Percentiles rank a stretch among this genome's conserved stretches.
Evolutionary conservation across 169 alveolate species (phyloP).

Genomic region (Cryptosporidium meleagridis): DNA sequence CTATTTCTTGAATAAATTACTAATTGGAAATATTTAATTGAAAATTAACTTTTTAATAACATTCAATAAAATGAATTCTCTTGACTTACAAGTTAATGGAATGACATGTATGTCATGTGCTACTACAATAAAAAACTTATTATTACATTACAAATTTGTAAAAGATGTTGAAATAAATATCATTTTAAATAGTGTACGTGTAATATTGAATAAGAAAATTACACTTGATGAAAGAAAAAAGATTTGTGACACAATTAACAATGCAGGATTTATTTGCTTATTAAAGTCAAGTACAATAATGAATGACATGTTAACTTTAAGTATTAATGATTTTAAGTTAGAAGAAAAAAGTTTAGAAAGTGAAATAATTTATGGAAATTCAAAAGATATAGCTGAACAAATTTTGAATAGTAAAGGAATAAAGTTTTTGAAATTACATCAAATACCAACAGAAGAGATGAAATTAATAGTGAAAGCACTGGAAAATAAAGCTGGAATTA

Average conservation of each 20-base stretch:
- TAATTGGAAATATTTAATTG: neutral
- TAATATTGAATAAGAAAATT: constrained; percentile 6
- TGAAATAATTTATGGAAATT: constrained; percentile 36
- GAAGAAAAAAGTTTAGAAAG: constrained; percentile 29
- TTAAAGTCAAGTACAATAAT: constrained; percentile 29
- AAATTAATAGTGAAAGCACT: constrained; percentile 4
- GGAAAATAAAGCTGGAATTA: constrained; percentile 30
- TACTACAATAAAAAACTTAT: constrained; percentile 23
- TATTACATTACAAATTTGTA: constrained; percentile 21
- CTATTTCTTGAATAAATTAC: neutral
- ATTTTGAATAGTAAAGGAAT: neutral
- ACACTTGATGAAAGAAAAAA: constrained; percentile 17
- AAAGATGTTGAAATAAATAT: constrained; percentile 61
- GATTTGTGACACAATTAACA: constrained; percentile 42
- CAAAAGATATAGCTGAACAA: constrained; percentile 41
- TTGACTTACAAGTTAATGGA: constrained; percentile 59
- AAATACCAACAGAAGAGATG: constrained; percentile 12
- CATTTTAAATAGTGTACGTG: constrained; percentile 26
- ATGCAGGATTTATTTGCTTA: constrained; percentile 56
- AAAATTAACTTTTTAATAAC: neutral
- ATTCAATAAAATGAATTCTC: constrained; percentile 27
- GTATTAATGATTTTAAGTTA: constrained; percentile 22
- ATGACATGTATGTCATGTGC: constrained; percentile 73
- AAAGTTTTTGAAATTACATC: constrained; percentile 14
- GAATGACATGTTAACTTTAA: constrained; percentile 17